These are phyloP conservation scores for Colletotrichum graminicola DNA, from an alignment of 2,329 filamentous ascomycete genomes.

Conservation along the genomic window DNA sequence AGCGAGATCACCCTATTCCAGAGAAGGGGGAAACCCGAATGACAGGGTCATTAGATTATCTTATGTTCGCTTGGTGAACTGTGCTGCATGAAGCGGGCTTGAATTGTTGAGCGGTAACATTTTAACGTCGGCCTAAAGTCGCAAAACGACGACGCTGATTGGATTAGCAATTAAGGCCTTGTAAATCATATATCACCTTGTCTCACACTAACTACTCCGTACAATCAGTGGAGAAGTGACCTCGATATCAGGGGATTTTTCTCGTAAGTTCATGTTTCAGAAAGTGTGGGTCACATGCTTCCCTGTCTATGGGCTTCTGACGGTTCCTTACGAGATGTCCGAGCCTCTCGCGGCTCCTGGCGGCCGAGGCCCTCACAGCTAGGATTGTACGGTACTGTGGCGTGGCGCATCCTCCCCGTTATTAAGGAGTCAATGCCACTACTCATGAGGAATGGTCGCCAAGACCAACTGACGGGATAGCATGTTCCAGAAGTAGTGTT, in stretches of 20 bases:
- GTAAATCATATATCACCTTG: too few relatives aligned
- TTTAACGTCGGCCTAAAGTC: too few relatives aligned
- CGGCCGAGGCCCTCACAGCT: not conserved
- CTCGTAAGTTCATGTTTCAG: constrained; percentile 1
- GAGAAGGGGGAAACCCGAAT: too few relatives aligned
- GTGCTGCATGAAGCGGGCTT: not conserved
- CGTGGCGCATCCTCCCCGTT: not conserved
- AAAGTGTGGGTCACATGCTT: not conserved
- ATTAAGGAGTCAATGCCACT: not conserved
- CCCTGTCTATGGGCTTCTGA: not conserved
- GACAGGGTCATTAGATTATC: not conserved
- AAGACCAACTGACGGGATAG: not conserved
- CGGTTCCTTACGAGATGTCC: not conserved
- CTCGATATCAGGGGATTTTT: not conserved
- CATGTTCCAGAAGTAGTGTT: not conserved
- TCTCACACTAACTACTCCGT: too few relatives aligned
- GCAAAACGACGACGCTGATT: too few relatives aligned
- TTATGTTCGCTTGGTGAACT: not conserved
- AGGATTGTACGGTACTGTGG: too few relatives aligned
- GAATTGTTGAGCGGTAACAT: not conserved
- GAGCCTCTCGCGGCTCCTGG: not conserved
- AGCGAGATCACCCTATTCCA: not conserved
- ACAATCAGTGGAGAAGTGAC: not conserved
- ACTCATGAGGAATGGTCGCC: not conserved
- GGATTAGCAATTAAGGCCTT: too few relatives aligned